Evolutionary conservation across 345 rosid species (phyloP), one percentile per base, ranked within the genome.

Genomic region (Ceriops zippeliana): DNA sequence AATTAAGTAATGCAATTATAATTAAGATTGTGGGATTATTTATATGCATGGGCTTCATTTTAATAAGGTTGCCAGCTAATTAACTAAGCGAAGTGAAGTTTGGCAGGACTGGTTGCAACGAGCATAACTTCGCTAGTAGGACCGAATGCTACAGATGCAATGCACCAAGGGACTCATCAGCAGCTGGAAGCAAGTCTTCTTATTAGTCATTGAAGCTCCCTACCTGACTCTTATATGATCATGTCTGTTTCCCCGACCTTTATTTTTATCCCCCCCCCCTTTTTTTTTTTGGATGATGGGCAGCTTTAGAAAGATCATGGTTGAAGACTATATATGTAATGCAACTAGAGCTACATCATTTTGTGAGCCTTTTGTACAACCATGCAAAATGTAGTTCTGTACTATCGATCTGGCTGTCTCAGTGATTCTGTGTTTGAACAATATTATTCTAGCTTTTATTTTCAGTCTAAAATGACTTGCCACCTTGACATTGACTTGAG

Each of bases 81-180:
- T 15, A 42, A 3, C 49, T 42, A 13, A 42, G 49, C 49, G 49
- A 42, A 42, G 5, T 60, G 58, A 20, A 37, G 56, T 32, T 49
- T 11, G 11, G 28, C 75, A 90, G 98, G 85, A 20, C 81, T 61
- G 97, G 92, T 6, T 93, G 97, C 80, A 88, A 91, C 26, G 92
- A 86, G 74, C 98, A 93, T 71, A 93, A 93, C 82, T 93, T 91
- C 37, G 98, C 98, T 11, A 93, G 90, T 79, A 82, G 98, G 73
- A 91, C 71, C 68, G 95, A 93, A 75, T 91, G 98, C 65, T 93
- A 89, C 79, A 81, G 88, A 72, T 93, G 98, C 90, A 89, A 84
- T 77, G 95, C 97, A 2, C 97, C 96, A 21, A 85, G 90, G 74
- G 97, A 90, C 42, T 65, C 74, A n/a, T 65, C 79, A 5, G 67